Evolutionary conservation across 2,329 filamentous ascomycete species (phyloP).

Genomic region (Trichophyton benhamiae): DNA sequence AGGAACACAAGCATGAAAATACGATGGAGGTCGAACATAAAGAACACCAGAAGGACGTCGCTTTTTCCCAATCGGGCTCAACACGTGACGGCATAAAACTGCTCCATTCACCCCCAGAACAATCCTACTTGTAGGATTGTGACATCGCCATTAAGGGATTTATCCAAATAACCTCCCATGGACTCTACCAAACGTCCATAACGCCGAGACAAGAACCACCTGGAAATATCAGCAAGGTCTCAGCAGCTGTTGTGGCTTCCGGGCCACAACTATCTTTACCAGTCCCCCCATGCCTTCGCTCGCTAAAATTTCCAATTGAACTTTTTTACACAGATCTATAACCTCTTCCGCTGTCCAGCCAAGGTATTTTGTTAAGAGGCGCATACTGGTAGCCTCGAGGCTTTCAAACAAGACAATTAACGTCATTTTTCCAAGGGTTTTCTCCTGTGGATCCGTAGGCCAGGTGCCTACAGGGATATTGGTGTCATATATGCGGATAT

Average conservation of each 20-base stretch:
- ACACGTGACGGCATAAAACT: neutral
- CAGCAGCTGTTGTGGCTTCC: conserved; percentile 16
- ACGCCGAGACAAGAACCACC: neutral
- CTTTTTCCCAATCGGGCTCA: neutral
- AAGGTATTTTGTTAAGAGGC: conserved; percentile 24
- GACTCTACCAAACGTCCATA: neutral
- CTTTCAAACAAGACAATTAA: conserved; percentile 31
- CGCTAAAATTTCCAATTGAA: conserved; percentile 25
- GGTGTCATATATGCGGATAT: conserved; percentile 29
- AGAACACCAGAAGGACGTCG: neutral
- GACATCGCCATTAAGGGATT: too few species aligned
- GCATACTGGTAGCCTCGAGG: conserved; percentile 28
- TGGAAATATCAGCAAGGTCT: neutral
- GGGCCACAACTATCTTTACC: conserved; percentile 21
- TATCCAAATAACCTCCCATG: too few species aligned
- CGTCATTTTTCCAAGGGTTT: conserved; percentile 32
- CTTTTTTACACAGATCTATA: conserved; percentile 27
- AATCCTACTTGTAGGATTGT: too few species aligned
- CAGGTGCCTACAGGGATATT: conserved; percentile 29
- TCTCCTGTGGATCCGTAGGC: conserved; percentile 23
- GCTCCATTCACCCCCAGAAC: neutral
- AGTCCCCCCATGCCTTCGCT: conserved; percentile 18
- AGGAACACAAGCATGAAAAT: neutral
- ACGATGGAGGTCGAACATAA: neutral
- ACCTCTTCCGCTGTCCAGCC: conserved; percentile 26